Conservation (phyloP, 768 basidiomycete genomes). For the Phaeotremella skinneri region DNA sequence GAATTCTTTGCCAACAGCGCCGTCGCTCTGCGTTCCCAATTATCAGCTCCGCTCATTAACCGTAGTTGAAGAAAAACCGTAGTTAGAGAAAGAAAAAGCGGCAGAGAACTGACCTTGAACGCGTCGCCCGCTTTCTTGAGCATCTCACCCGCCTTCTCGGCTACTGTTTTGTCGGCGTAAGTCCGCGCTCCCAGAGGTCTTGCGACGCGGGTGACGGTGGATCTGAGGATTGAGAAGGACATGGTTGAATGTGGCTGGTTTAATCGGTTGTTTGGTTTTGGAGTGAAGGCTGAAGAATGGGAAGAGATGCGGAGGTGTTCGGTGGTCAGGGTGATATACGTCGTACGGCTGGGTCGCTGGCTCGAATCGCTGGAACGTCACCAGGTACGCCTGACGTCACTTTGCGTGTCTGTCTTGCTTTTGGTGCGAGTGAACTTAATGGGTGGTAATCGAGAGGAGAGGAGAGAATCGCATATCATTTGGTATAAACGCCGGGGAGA, state of each 20-base stretch:
- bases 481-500: too few relatives aligned
- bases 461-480: too few relatives aligned
- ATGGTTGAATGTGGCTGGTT: conserved; percentile 7
- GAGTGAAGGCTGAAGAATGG: background rate
- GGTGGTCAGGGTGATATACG: too few relatives aligned
- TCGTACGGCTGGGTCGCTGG: too few relatives aligned
- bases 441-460: too few relatives aligned
- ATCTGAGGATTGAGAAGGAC: conserved; percentile 11
- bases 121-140: conserved; percentile 38
- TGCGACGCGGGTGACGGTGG: conserved; percentile 2
- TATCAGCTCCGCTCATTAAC: too few relatives aligned
- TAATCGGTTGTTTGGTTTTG: background rate
- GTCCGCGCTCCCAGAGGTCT: background rate
- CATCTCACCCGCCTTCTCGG: conserved; percentile 25
- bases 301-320: background rate
- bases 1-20: conserved; percentile 34
- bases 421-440: too few relatives aligned
- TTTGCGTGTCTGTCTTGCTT: too few relatives aligned
- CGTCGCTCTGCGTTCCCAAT: conserved; percentile 27
- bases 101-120: conserved; percentile 32
- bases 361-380: too few relatives aligned
- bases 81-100: background rate
- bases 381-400: too few relatives aligned
- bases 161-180: conserved; percentile 16
- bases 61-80: too few relatives aligned